Evolutionary conservation across 257 asterid genomes (phyloP), one percentile per base, ranked within the genome.

Genomic region (Fraxinus quadrangulata): DNA sequence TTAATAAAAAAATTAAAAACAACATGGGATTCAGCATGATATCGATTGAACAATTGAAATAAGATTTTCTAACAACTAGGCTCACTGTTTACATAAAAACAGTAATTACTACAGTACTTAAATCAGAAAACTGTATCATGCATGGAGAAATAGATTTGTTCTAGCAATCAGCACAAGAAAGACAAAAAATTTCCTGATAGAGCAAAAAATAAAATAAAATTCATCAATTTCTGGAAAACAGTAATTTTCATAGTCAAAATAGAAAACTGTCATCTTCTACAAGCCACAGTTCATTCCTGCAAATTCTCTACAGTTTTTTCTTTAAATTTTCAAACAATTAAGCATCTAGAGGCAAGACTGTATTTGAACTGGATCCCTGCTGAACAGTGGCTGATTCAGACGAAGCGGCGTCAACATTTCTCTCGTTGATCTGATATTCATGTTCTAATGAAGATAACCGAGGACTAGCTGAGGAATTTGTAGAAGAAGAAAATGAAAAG

Each of bases 401-500:
- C 24, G 75, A 82, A 75, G 75, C 79, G 21, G 11, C 65, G 31
- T 66, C 78, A 17, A 65, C 76, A 13, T 74, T 66, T 81, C 80
- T 87, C 56, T 78, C 63, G 66, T 65, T 81, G 72, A 74, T 74
- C 68, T 81, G 81, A 40, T 81, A 86, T 30, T 81, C 90, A 9
- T 80, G 81, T 71, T 81, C 86, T 24, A 51, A 77, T 11, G 86
- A 78, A 54, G 90, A 83, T 19, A 83, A n/a, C 80, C 84, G 76
- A 2, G 80, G 85, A 76, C 88, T 86, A 28, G 81, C 68, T 23
- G 81, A 78, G 9, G 87, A 84, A 73, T 73, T 71, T n/a, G 82
- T 81, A 4, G 88, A 84, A 11, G 90, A 88, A 36, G 88, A 90
- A 76, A 85, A 85, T 0, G 93, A 88, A n/a, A 88, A 79, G 2